Base-by-base conservation (phyloP, 768 basidiomycete species). In the Termitomyces heimii region DNA sequence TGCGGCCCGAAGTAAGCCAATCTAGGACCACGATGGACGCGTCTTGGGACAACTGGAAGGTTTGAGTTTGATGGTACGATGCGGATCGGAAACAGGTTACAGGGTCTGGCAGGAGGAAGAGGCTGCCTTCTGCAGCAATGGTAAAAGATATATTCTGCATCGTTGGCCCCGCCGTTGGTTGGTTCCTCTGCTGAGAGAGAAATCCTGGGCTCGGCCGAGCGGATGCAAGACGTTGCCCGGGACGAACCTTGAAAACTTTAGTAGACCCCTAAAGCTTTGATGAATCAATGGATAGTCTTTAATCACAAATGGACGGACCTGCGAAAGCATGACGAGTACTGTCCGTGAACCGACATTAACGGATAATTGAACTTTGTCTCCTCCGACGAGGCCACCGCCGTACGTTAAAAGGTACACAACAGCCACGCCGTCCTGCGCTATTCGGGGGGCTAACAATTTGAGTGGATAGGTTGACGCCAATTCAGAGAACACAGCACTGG, bases 1-100 rank as follows among this genome's bases (percentile, higher is more conserved):
- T 85, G 35, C 96, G 82, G 12, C 96, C 96, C 3, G 91, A 89
- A 1, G 94, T 97, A 56, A 93, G 74, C 92, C 94, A 97, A 68
- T 98, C 96, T 16, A 98, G 79, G 1, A 95, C 70, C 42, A 92
- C 78, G 8, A 86, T 73, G 13, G 88, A 90, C 9, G 87, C 80
- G 43, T 76, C 77, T 10, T 64, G 64, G 9, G 77, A 77, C 35
- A 97, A 77, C 54, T 76, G 73, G 71, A 98, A 94, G 42, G 77
- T 84, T 75, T 98, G 96, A 3, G 76, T 73, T 68, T 98, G 95
- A 57, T 81, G 80, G 72, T 98, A 98, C 0, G 81, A 82, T 8
- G 96, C 91, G 22, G 79, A 76, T 28, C 82, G 82, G 74, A 96
- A 98, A 70, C 94, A 97, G 22, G 94, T 93, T 48, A 97, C 92